A percentile compares a stretch with the other conserved stretches of the same genome.
Evolutionary conservation across 768 basidiomycete genomes (phyloP).

Genomic region (Steccherinum ochraceum): DNA sequence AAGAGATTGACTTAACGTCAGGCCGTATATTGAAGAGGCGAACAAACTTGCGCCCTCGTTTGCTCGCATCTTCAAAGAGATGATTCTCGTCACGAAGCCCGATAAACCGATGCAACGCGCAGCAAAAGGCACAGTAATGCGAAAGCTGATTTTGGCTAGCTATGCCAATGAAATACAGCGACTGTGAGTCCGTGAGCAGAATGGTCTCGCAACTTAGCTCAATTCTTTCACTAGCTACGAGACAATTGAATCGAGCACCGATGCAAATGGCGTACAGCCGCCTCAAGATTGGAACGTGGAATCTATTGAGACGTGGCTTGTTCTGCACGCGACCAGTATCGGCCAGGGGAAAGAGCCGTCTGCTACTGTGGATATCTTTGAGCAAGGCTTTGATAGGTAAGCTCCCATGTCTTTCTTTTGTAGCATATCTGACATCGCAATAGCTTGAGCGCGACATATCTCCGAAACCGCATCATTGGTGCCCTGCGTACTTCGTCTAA

Average conservation of each 20-base stretch:
- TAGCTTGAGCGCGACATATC: slow-evolving; percentile 9
- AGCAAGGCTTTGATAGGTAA: slow-evolving; percentile 32
- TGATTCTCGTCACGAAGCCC: slow-evolving; percentile 17
- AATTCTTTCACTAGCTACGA: neutral
- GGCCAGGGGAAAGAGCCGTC: neutral
- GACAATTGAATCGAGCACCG: neutral
- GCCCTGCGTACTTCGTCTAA: neutral
- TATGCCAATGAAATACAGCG: slow-evolving; percentile 13
- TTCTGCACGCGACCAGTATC: neutral
- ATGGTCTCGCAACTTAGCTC: neutral
- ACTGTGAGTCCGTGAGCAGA: slow-evolving; percentile 3
- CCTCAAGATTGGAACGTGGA: neutral
- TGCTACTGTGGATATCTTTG: slow-evolving; percentile 18
- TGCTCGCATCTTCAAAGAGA: slow-evolving; percentile 21
- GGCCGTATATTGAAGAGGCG: slow-evolving; percentile 16
- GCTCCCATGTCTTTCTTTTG: neutral
- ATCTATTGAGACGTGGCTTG: neutral
- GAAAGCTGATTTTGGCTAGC: slow-evolving; percentile 7
- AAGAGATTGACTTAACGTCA: neutral
- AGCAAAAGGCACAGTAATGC: slow-evolving; percentile 12
- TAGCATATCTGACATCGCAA: neutral
- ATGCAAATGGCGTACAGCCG: neutral
- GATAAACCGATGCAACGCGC: slow-evolving; percentile 14
- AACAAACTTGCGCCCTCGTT: slow-evolving; percentile 14
- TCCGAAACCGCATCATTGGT: slow-evolving; percentile 8